Evolutionary conservation across 176 grass and related monocot species (phyloP).

Genomic region (Saccharum spontaneum): DNA sequence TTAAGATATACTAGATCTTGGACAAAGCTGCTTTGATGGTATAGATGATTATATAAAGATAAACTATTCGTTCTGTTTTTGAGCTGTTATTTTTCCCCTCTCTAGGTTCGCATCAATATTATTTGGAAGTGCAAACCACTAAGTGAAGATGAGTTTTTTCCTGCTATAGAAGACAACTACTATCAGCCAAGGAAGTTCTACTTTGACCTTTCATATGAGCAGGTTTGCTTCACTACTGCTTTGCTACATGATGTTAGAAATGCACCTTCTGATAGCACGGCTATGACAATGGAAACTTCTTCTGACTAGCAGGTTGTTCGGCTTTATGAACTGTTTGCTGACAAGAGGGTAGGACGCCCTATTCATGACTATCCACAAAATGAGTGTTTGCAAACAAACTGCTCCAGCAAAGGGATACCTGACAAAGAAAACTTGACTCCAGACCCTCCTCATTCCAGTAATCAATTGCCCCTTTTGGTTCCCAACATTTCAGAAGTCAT

Average conservation of each 20-base stretch:
- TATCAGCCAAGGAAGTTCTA: slow-evolving; percentile 57
- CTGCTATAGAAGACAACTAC: slow-evolving; percentile 63
- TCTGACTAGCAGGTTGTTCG: slow-evolving; percentile 36
- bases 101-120: slow-evolving; percentile 63
- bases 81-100: background rate
- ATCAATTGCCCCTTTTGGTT: background rate
- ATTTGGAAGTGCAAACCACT: slow-evolving; percentile 61
- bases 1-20: background rate
- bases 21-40: background rate
- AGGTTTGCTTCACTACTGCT: slow-evolving; percentile 43
- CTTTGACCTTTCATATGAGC: slow-evolving; percentile 56
- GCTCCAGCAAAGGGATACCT: background rate
- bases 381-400: slow-evolving; percentile 19
- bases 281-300: background rate
- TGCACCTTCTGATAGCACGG: slow-evolving; percentile 9
- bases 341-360: slow-evolving; percentile 24
- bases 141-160: slow-evolving; percentile 52
- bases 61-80: slow-evolving; percentile 26
- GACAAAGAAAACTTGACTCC: slow-evolving; percentile 23
- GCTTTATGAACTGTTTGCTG: slow-evolving; percentile 40
- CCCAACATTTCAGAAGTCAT: slow-evolving; percentile 25
- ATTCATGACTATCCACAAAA: slow-evolving; percentile 2
- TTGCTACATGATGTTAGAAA: slow-evolving; percentile 22
- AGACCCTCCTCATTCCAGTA: slow-evolving; percentile 18
- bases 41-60: background rate